These are phyloP conservation scores for Fusarium tricinctum DNA, from an alignment of 2,329 filamentous ascomycete species.

Conservation along the genomic window DNA sequence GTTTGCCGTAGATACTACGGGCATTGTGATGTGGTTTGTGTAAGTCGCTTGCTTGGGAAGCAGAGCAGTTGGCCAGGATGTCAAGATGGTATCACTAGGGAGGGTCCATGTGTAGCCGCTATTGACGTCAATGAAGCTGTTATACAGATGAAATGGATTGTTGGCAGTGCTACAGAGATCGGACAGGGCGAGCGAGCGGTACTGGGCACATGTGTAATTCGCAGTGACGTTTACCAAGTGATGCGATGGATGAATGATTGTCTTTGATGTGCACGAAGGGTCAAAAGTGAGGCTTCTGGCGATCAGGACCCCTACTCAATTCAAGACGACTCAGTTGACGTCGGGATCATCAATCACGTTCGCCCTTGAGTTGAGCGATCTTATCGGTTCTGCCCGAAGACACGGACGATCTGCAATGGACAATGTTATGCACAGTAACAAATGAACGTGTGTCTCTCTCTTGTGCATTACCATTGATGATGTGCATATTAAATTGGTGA, in stretches of 20 bases:
- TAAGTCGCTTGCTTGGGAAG: slow-evolving; percentile 28
- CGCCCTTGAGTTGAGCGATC: slow-evolving; percentile 7
- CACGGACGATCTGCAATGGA: slow-evolving; percentile 5
- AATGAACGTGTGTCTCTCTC: too few relatives aligned
- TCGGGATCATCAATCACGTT: slow-evolving; percentile 7
- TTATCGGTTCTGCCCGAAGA: slow-evolving; percentile 10
- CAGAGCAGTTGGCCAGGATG: slow-evolving; percentile 20
- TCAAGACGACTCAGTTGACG: neutral
- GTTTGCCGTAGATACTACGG: slow-evolving; percentile 20
- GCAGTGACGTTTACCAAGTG: slow-evolving; percentile 3
- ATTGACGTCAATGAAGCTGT: slow-evolving; percentile 25
- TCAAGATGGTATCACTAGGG: slow-evolving; percentile 9
- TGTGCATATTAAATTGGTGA: slow-evolving; percentile 14
- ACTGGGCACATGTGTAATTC: neutral
- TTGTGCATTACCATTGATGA: slow-evolving; percentile 16
- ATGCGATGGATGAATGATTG: slow-evolving; percentile 21
- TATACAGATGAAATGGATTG: slow-evolving; percentile 2
- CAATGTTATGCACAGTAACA: neutral
- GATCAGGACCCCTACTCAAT: slow-evolving; percentile 19
- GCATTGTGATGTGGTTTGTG: slow-evolving; percentile 19
- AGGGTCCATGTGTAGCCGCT: slow-evolving; percentile 3
- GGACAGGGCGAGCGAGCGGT: slow-evolving; percentile 19
- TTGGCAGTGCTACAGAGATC: slow-evolving; percentile 8
- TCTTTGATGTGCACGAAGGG: slow-evolving; percentile 10
- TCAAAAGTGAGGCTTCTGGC: slow-evolving; percentile 27